phyloP scores from a whole-genome alignment of 1,139 yeast genomes.

The Kodamaea arcana region DNA sequence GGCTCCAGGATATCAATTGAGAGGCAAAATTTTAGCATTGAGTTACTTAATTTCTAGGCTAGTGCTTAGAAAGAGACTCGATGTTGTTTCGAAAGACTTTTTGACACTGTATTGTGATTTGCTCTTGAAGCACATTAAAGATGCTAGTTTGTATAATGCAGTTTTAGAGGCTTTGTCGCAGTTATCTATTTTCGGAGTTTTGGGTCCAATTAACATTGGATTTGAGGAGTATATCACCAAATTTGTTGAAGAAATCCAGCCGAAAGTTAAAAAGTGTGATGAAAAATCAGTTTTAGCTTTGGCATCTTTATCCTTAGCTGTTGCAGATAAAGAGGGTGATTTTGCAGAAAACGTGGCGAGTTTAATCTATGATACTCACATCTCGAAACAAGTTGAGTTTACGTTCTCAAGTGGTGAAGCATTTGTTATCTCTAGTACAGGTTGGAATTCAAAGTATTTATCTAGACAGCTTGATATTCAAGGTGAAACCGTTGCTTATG shows the following conservation, averaged over 20 bases:
- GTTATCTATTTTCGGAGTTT: conserved; percentile 56
- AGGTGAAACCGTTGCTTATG: conserved; percentile 19
- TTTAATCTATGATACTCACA: conserved; percentile 53
- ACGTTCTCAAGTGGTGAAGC: conserved; percentile 86
- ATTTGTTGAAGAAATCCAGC: conserved; percentile 30
- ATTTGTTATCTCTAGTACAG: conserved; percentile 62
- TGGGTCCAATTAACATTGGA: conserved; percentile 25
- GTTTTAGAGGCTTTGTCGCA: conserved; percentile 51
- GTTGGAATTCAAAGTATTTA: conserved; percentile 68
- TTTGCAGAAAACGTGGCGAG: conserved; percentile 33
- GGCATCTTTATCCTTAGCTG: conserved; percentile 51
- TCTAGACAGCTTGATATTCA: conserved; percentile 50
- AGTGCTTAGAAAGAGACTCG: conserved; percentile 32
- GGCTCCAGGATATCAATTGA: conserved; percentile 14
- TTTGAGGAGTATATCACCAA: conserved; percentile 14
- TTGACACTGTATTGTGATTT: conserved; percentile 13
- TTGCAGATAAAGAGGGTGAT: conserved; percentile 12
- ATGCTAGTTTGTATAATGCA: conserved; percentile 19
- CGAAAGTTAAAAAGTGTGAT: conserved; percentile 51
- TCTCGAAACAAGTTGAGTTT: conserved; percentile 67
- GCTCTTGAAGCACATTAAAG: conserved; percentile 18
- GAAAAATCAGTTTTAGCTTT: conserved; percentile 58
- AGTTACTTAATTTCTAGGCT: conserved; percentile 55
- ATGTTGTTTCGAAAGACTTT: conserved; percentile 16
- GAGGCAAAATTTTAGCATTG: conserved; percentile 31